Conservation (phyloP, 352 stramenopile genomes). For the Phytophthora capsici region DNA sequence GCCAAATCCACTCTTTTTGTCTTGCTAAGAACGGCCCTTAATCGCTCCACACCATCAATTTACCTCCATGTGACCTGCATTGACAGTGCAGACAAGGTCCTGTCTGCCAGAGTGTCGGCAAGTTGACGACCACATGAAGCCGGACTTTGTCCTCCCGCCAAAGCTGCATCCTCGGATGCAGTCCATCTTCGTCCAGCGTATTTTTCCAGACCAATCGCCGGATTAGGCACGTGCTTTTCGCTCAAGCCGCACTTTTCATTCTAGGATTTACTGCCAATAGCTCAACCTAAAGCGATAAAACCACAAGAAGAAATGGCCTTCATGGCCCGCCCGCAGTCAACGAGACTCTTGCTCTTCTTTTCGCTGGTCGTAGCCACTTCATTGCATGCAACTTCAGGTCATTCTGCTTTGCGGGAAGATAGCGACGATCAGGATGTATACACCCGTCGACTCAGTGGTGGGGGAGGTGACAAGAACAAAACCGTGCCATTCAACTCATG, state of each 20-base stretch:
- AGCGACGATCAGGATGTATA: slow-evolving; percentile 7
- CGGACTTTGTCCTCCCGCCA: slow-evolving; percentile 28
- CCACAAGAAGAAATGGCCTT: slow-evolving; percentile 25
- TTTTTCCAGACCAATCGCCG: slow-evolving; percentile 25
- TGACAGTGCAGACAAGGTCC: slow-evolving; percentile 13
- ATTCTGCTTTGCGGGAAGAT: slow-evolving; percentile 20
- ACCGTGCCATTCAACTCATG: slow-evolving; percentile 54
- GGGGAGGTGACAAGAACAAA: slow-evolving; percentile 30
- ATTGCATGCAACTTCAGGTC: slow-evolving; percentile 19
- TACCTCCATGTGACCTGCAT: slow-evolving; percentile 21
- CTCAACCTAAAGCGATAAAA: slow-evolving; percentile 12
- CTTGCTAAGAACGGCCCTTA: no score
- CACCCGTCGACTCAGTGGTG: slow-evolving; percentile 25
- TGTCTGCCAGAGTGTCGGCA: slow-evolving; percentile 4
- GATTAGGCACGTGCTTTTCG: slow-evolving; percentile 9
- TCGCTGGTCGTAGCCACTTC: slow-evolving; percentile 23
- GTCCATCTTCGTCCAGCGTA: slow-evolving; percentile 17
- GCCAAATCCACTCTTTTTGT: no score
- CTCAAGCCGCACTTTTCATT: slow-evolving; percentile 15
- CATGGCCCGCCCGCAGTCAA: slow-evolving; percentile 12
- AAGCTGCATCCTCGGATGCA: slow-evolving; percentile 16
- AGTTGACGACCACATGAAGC: slow-evolving; percentile 9
- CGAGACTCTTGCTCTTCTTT: slow-evolving; percentile 17
- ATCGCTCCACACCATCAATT: slow-evolving; percentile 13
- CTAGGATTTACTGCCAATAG: slow-evolving; percentile 24